Evolutionary conservation across 2,329 filamentous ascomycete species (phyloP), one percentile per base, ranked within the genome.

Genomic region (Scorias spongiosa): DNA sequence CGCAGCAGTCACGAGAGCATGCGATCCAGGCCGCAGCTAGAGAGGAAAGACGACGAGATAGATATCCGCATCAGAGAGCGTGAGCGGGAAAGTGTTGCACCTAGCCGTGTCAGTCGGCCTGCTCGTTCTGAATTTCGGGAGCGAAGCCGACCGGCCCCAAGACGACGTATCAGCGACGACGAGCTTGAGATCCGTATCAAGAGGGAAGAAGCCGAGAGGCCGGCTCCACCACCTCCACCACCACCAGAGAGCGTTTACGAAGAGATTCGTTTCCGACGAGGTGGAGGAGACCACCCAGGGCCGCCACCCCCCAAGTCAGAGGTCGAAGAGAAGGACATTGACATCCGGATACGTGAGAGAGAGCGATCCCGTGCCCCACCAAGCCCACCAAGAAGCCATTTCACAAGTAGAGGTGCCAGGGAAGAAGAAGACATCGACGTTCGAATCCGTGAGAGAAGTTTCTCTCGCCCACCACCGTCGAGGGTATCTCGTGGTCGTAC

Each of bases 181-280:
- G 32, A 36, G 32, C 11, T 36, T 15, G 32, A 36, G 32, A 36
- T 36, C 9, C 32, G 32, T 15, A 36, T 36, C 32, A 54, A 44
- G 29, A 51, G 51, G 5, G 46, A 49, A 12, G 55, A 58, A 29
- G 40, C 46, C 36, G 49, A 50, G 11, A 46, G 43, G 32, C 49
- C 52, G 20, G 46, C 50, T 29, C 52, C 53, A 26, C 55, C 55
- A 5, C 44, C 50, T n/a, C 34, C 32, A 12, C 32, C 32, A 36
- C 32, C 32, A 12, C 32, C 32, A 12, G 32, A 36, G 32, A 36
- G 32, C 32, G 32, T 36, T 12, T 36, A 36, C 11, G 70, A 73
- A 44, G 68, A 72, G 48, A 64, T 72, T 45, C 64, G 66, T 46
- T 70, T 73, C 57, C 55, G 66, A 43, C 58, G 63, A 15, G 61